Base-by-base conservation (phyloP, 805 yeast species). In the Sugiyamaella mastotermitis region DNA sequence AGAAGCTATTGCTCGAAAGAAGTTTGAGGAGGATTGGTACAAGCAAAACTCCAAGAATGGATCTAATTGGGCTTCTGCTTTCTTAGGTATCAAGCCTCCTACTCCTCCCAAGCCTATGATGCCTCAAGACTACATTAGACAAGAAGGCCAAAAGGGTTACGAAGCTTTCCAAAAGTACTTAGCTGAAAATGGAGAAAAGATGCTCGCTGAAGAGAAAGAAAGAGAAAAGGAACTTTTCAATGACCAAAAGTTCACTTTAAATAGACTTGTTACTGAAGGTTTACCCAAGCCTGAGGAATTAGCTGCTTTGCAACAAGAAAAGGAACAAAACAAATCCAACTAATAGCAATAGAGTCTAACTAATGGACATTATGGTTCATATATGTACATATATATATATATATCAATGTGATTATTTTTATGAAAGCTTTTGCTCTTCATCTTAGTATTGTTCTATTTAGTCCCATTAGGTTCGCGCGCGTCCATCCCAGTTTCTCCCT, bases 71-170 rank as follows among this genome's bases (percentile, higher is more conserved):
- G 66, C 79, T 29, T 74, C 80, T 35, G 65, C 69, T 33, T 56
- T 83, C 43, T 65, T 87, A 40, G 95, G 95, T 29, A 62, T 79
- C 29, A 74, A 80, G 32, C 53, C 69, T 4, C 63, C 68, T 41
- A 61, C 64, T 33, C 75, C 56, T 57, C 50, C 65, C 57, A 56
- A 72, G 56, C 80, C 80, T 45, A 76, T 78, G 64, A 76, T 81
- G 80, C 95, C 95, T 21, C 72, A 87, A 58, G 98, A 90, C 63
- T 59, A 77, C 40, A 78, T 88, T 49, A 82, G 97, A 59, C 94
- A 86, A 58, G 90, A 84, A 58, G 96, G 95, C 52, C 95, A 86
- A 63, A 76, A 78, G 66, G 86, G 84, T 60, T 90, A 86, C 61
- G 78, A 80, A 52, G 77, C 78, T 51, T 83, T 86, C 77, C 78